Conservation (phyloP, 2,329 filamentous ascomycete species). For the Chaetomiaceae sp. region DNA sequence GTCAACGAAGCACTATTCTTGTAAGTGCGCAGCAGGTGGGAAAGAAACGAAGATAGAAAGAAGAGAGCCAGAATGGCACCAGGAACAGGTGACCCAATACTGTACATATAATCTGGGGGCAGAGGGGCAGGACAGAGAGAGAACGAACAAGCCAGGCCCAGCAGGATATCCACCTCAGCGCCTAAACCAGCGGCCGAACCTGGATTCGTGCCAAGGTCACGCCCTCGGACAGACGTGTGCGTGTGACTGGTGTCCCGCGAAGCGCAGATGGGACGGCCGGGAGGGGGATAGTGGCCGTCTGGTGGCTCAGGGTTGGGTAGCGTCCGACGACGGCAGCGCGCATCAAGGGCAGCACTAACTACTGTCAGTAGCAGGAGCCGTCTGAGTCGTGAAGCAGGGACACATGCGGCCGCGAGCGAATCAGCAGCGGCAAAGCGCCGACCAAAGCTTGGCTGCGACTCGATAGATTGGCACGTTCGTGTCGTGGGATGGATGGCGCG, state of each 20-base stretch:
- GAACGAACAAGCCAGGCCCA: conserved; percentile 1
- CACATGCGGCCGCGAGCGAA: conserved; percentile 17
- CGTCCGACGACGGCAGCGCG: conserved; percentile 11
- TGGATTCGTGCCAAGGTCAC: conserved; percentile 10
- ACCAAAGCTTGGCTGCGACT: conserved; percentile 11
- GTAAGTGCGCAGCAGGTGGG: conserved; percentile 27
- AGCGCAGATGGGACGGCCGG: conserved; percentile 16
- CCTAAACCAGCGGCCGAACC: conserved; percentile 15
- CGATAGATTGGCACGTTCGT: conserved; percentile 17
- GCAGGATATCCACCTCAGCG: conserved; percentile 23
- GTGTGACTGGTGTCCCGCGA: conserved; percentile 16
- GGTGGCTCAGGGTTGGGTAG: conserved; percentile 9
- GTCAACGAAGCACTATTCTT: conserved; percentile 38
- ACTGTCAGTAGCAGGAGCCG: too few relatives aligned
- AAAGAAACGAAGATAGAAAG: conserved; percentile 28
- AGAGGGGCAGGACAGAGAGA: conserved; percentile 2
- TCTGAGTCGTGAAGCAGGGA: conserved; percentile 12
- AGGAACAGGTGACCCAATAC: conserved; percentile 18
- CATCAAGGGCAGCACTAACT: conserved; percentile 20
- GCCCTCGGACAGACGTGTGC: conserved; percentile 3
- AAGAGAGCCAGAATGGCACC: conserved; percentile 27
- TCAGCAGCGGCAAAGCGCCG: conserved; percentile 14
- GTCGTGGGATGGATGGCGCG: conserved; percentile 24
- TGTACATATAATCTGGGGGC: conserved; percentile 24
- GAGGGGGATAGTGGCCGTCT: conserved; percentile 3